Conservation (phyloP, 2,329 filamentous ascomycete genomes). For the Zymoseptoria pseudotritici region DNA sequence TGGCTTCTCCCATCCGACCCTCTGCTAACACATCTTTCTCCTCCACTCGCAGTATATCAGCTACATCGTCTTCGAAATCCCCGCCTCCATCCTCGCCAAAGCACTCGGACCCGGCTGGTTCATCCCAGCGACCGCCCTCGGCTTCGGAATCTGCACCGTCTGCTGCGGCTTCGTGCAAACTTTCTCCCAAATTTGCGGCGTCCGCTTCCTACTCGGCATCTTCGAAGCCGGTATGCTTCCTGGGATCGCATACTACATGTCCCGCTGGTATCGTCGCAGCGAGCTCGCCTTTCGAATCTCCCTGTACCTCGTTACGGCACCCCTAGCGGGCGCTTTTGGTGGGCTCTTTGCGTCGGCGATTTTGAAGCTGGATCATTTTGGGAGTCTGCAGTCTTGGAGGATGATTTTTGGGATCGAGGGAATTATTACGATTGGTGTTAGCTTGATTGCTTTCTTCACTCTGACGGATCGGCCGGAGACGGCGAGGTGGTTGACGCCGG, state of each 20-base stretch:
- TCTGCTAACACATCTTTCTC: background rate
- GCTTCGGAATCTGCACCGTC: constrained; percentile 56
- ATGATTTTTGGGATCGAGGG: constrained; percentile 71
- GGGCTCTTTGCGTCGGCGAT: constrained; percentile 58
- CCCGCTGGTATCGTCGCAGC: constrained; percentile 61
- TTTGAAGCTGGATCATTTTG: constrained; percentile 53
- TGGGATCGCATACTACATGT: constrained; percentile 66
- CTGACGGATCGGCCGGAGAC: constrained; percentile 63
- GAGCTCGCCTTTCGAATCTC: constrained; percentile 62
- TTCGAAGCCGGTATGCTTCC: constrained; percentile 70
- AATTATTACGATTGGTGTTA: constrained; percentile 52
- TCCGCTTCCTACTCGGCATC: constrained; percentile 51
- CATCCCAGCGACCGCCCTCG: constrained; percentile 54
- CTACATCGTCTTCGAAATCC: constrained; percentile 67
- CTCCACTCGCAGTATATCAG: constrained; percentile 46
- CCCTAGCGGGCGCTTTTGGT: constrained; percentile 63
- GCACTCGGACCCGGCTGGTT: constrained; percentile 66
- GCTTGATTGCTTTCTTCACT: constrained; percentile 55
- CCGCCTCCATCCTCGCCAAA: constrained; percentile 61
- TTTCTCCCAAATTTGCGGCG: constrained; percentile 47
- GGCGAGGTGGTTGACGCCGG: constrained; percentile 56
- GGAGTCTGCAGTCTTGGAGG: constrained; percentile 51
- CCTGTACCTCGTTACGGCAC: constrained; percentile 63
- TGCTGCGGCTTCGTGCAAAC: constrained; percentile 58
- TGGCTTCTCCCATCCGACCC: no score